phyloP scores from a whole-genome alignment of 257 asterid species.

The Ligustrum vulgare region DNA sequence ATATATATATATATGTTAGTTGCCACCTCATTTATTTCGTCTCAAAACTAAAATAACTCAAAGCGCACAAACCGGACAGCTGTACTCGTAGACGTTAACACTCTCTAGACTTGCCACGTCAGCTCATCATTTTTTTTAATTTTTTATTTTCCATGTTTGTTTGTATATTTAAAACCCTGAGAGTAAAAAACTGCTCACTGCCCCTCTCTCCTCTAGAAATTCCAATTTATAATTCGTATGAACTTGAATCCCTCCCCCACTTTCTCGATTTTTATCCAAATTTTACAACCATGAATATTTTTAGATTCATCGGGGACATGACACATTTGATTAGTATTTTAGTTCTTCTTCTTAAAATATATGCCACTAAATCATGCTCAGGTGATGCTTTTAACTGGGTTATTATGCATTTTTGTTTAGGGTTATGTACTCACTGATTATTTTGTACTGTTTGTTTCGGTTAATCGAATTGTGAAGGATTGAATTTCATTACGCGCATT shows the following conservation, averaged over 20 bases:
- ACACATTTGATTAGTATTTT: conserved; percentile 83
- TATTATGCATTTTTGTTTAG: conserved; percentile 11
- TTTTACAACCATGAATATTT: conserved; percentile 59
- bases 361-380: conserved; percentile 93
- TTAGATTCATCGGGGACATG: conserved; percentile 95
- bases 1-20: too few relatives aligned
- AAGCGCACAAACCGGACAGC: neutral
- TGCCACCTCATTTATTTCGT: neutral
- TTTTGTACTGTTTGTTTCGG: neutral
- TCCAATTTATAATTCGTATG: conserved; percentile 15
- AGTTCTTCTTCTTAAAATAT: conserved; percentile 88
- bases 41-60: neutral
- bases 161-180: conserved; percentile 14
- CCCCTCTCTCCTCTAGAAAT: conserved; percentile 1
- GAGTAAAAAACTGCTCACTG: conserved; percentile 16
- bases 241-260: conserved; percentile 19
- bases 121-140: conserved; percentile 1
- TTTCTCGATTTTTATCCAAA: neutral
- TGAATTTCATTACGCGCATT: neutral
- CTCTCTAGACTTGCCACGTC: conserved; percentile 32
- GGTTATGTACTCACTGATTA: conserved; percentile 2
- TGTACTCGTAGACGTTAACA: neutral
- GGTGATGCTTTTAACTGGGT: conserved; percentile 39
- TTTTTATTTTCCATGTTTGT: neutral
- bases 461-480: conserved; percentile 7